phyloP scores from a whole-genome alignment of 257 asterid genomes.

The Solanum verrucosum region DNA sequence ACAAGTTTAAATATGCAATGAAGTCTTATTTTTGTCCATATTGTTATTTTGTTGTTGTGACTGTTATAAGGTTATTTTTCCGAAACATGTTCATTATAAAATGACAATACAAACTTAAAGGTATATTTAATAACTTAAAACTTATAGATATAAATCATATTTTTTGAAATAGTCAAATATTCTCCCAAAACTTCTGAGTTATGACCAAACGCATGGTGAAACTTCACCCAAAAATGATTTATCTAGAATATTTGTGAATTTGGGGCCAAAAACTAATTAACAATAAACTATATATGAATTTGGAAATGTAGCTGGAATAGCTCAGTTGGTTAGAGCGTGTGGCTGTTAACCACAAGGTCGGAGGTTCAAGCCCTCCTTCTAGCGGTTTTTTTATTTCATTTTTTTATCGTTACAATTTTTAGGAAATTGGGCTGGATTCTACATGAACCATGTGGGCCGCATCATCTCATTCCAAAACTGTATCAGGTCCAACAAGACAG shows the following conservation, averaged over 20 bases:
- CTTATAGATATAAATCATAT: too few species aligned
- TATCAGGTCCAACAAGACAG: background rate
- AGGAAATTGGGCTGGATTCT: background rate
- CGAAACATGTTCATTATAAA: too few species aligned
- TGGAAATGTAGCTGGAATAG: constrained; percentile 65
- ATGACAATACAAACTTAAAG: background rate
- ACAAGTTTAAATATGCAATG: too few species aligned
- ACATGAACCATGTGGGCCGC: background rate
- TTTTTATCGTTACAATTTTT: too few species aligned
- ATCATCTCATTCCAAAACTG: background rate
- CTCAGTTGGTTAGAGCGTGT: constrained; percentile 99
- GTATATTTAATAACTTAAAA: background rate
- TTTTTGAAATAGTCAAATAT: background rate
- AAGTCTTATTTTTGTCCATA: too few species aligned
- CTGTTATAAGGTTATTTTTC: too few species aligned
- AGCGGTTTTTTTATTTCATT: constrained; percentile 2
- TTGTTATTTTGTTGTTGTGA: background rate
- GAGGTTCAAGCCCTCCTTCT: constrained; percentile 83
- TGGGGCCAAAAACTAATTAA: too few species aligned
- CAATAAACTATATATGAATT: too few species aligned
- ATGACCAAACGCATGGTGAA: too few species aligned
- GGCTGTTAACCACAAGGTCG: constrained; percentile 99
- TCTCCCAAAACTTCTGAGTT: background rate
- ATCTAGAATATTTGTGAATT: too few species aligned
- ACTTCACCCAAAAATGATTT: too few species aligned